These are phyloP conservation scores for Chenopodium suecicum DNA, from an alignment of 148 eudicot genomes.

Conservation along the genomic window DNA sequence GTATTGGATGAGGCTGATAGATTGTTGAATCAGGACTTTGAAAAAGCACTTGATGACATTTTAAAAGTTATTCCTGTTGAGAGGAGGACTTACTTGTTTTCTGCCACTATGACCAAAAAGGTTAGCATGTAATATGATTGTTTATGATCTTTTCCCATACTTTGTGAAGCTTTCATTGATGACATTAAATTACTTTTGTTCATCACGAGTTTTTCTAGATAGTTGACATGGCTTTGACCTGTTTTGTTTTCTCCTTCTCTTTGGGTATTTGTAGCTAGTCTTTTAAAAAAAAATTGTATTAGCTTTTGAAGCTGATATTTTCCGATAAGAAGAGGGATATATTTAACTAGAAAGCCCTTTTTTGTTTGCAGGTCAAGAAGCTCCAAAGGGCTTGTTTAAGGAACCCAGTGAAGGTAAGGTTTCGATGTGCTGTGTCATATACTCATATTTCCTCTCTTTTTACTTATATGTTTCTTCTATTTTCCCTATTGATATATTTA, in stretches of 20 bases:
- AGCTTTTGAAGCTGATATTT: not conserved
- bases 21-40: conserved; percentile 82
- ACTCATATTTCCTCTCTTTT: not conserved
- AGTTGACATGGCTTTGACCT: not conserved
- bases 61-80: conserved; percentile 72
- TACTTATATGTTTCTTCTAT: not conserved
- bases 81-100: conserved; percentile 72
- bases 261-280: not conserved
- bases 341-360: not conserved
- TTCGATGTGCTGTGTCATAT: not conserved
- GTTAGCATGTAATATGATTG: conserved; percentile 26
- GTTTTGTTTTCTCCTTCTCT: not conserved
- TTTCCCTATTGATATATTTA: conserved; percentile 5
- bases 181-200: not conserved
- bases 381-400: conserved; percentile 85
- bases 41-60: conserved; percentile 73
- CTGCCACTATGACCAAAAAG: conserved; percentile 95
- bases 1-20: conserved; percentile 96
- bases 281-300: not conserved
- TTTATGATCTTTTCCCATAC: not conserved
- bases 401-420: conserved; percentile 81
- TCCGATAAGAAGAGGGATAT: not conserved
- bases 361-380: conserved; percentile 64
- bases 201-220: not conserved
- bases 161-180: not conserved